A percentile compares a stretch with the other conserved stretches of the same genome.
These are phyloP conservation scores for Solanum neorickii DNA, from an alignment of 257 asterid genomes.

Conservation along the genomic window DNA sequence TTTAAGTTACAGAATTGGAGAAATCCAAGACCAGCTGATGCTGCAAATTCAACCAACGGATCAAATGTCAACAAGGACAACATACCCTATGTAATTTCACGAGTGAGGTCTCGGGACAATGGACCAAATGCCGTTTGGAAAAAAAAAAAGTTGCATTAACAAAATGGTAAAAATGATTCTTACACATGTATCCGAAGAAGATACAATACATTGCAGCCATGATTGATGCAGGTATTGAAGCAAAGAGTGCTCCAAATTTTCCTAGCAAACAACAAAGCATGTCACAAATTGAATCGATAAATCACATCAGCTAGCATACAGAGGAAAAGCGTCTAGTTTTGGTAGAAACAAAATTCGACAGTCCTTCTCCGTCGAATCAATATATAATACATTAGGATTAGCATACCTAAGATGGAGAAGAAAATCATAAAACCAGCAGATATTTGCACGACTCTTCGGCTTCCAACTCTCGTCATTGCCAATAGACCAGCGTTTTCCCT, in stretches of 20 bases:
- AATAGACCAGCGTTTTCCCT: constrained; percentile 80
- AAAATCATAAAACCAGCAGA: constrained; percentile 64
- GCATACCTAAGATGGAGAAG: constrained; percentile 58
- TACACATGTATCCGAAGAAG: constrained; percentile 65
- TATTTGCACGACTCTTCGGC: constrained; percentile 69
- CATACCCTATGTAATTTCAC: not conserved
- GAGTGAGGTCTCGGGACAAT: not conserved
- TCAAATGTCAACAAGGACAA: not conserved
- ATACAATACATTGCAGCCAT: constrained; percentile 70
- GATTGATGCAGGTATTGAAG: constrained; percentile 60
- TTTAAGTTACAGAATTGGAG: constrained; percentile 79
- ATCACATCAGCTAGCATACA: not conserved
- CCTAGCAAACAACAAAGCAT: constrained; percentile 22
- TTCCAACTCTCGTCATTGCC: constrained; percentile 70
- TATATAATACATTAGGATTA: not conserved
- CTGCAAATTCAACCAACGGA: constrained; percentile 18
- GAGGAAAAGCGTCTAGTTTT: not conserved
- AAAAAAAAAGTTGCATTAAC: not conserved
- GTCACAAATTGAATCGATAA: not conserved
- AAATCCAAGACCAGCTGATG: constrained; percentile 63
- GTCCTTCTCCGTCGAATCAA: not conserved
- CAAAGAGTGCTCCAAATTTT: constrained; percentile 66
- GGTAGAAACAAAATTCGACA: not conserved
- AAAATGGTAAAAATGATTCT: not conserved
- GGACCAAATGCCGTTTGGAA: not conserved